Evolutionary conservation across 306 rosid genomes (phyloP).

Genomic region (Rubus idaeus): DNA sequence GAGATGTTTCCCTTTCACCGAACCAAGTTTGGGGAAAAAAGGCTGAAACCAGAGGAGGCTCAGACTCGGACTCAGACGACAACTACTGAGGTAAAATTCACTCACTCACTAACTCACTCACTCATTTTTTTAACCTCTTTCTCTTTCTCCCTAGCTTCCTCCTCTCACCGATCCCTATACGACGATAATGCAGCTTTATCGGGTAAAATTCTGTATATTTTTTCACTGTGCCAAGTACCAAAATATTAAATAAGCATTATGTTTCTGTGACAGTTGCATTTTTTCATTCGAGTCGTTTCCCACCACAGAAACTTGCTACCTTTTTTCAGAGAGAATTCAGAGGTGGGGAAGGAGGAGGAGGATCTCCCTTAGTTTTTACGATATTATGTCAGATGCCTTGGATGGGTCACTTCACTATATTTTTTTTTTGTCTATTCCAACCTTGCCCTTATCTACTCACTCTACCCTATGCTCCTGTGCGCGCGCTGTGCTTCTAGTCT

Average conservation of each 20-base stretch:
- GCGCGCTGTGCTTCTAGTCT: too few relatives aligned
- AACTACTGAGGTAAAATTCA: neutral
- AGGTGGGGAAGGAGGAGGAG: too few relatives aligned
- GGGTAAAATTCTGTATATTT: neutral
- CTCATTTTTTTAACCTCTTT: neutral
- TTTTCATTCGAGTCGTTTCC: neutral
- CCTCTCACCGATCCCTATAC: too few relatives aligned
- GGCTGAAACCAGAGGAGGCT: neutral
- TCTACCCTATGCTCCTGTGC: too few relatives aligned
- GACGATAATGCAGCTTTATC: too few relatives aligned
- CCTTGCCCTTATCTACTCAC: too few relatives aligned
- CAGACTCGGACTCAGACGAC: neutral
- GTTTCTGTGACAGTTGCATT: neutral
- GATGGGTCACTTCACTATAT: constrained; percentile 14
- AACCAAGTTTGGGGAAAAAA: constrained; percentile 7
- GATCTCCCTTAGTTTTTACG: constrained; percentile 32
- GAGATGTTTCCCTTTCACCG: constrained; percentile 9
- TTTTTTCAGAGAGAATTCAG: neutral
- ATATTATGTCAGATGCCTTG: neutral
- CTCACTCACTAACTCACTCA: neutral
- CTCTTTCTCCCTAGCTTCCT: neutral
- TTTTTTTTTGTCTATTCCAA: too few relatives aligned
- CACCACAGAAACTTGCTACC: neutral
- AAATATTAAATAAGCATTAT: neutral
- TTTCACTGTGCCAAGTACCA: neutral